Evolutionary conservation across 1,139 yeast genomes (phyloP).

Genomic region (Saccharomyces hybrid): DNA sequence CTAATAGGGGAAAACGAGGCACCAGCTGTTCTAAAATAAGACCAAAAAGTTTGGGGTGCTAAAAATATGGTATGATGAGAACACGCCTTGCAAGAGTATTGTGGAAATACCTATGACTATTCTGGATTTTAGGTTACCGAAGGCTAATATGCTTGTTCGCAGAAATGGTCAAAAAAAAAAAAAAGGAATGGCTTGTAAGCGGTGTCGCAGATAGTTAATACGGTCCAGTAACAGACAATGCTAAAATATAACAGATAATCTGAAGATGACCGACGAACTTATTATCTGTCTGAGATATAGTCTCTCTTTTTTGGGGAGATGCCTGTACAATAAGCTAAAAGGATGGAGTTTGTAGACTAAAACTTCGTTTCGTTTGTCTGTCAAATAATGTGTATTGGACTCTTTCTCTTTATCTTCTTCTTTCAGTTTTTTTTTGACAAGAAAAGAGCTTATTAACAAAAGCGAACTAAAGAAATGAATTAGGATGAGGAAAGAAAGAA

Average conservation of each 20-base stretch:
- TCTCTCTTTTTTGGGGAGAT: background rate
- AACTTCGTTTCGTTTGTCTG: background rate
- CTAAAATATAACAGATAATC: background rate
- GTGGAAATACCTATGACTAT: background rate
- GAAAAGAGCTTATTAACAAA: background rate
- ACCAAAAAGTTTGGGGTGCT: background rate
- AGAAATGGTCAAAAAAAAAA: background rate
- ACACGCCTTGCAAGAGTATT: background rate
- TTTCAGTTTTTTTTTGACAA: background rate
- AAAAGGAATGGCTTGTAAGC: background rate
- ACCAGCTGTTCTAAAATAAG: constrained; percentile 1
- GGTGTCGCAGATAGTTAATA: background rate
- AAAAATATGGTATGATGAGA: background rate
- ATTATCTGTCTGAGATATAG: background rate
- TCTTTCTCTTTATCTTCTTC: background rate
- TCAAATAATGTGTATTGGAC: background rate
- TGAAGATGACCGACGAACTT: background rate
- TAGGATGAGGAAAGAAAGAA: background rate
- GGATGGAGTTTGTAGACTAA: background rate
- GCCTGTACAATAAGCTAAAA: background rate
- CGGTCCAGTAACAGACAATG: background rate
- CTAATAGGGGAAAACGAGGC: background rate
- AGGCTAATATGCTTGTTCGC: background rate
- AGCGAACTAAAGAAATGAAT: background rate
- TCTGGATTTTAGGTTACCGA: background rate